Conservation (phyloP, 1,139 yeast genomes). For the Blastobotrys ciferrii region DNA sequence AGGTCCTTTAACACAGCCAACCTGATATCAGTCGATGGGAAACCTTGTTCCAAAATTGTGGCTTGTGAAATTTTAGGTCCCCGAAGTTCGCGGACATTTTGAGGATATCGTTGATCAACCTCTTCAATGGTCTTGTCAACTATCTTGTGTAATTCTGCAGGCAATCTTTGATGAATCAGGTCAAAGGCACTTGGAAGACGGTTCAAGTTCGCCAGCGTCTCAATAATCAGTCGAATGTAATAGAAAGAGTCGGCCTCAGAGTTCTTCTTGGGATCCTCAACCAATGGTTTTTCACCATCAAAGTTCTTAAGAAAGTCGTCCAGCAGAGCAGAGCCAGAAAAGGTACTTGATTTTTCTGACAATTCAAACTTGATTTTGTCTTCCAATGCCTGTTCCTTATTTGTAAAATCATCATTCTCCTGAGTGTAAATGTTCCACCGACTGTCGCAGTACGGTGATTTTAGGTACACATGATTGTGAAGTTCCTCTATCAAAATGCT, state of each 20-base stretch:
- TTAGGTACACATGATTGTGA: constrained; percentile 68
- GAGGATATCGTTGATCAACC: constrained; percentile 54
- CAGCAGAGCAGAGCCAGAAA: constrained; percentile 34
- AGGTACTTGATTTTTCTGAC: constrained; percentile 28
- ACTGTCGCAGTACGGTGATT: constrained; percentile 41
- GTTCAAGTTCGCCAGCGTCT: constrained; percentile 60
- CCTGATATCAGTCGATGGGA: constrained; percentile 45
- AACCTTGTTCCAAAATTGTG: constrained; percentile 17
- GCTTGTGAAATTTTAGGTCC: constrained; percentile 7
- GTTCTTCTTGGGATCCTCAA: constrained; percentile 32
- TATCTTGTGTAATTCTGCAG: constrained; percentile 51
- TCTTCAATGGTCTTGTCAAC: constrained; percentile 65
- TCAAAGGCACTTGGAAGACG: constrained; percentile 62
- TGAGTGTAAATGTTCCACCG: constrained; percentile 36
- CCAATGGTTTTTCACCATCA: constrained; percentile 25
- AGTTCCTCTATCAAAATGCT: constrained; percentile 77
- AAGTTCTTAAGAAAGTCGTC: constrained; percentile 44
- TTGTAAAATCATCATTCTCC: constrained; percentile 29
- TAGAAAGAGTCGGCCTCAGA: constrained; percentile 52
- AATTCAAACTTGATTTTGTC: constrained; percentile 34
- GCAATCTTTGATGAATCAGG: constrained; percentile 49
- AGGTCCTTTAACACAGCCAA: constrained; percentile 65
- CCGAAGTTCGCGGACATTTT: constrained; percentile 27
- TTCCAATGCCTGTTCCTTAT: constrained; percentile 32
- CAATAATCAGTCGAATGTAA: constrained; percentile 55